Conservation (phyloP, 257 asterid genomes). For the Solanum rostratum region DNA sequence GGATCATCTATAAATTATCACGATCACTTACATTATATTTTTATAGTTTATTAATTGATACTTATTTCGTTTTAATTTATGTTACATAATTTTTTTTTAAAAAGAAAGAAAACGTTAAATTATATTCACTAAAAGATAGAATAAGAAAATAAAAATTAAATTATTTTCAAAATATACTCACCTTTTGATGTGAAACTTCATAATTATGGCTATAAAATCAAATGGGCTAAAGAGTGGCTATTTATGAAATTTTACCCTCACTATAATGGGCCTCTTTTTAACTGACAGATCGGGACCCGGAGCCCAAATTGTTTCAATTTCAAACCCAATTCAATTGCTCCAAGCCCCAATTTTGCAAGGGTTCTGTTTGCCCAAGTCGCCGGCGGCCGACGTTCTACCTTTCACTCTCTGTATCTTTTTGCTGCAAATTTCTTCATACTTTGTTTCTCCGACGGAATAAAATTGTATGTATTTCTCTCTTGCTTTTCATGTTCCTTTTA, state of each 20-base stretch:
- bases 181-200: background rate
- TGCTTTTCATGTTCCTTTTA: background rate
- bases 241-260: background rate
- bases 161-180: too few relatives aligned
- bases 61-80: too few relatives aligned
- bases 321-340: background rate
- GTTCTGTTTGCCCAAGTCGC: background rate
- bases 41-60: too few relatives aligned
- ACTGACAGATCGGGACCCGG: background rate
- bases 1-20: background rate
- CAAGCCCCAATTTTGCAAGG: background rate
- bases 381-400: background rate
- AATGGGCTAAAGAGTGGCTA: background rate
- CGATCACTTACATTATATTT: too few relatives aligned
- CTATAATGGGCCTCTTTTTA: background rate
- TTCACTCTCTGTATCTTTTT: background rate
- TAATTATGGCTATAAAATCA: background rate
- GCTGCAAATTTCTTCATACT: background rate
- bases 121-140: too few relatives aligned
- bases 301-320: background rate
- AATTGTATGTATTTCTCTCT: background rate
- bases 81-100: accelerated
- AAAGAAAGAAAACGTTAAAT: too few relatives aligned
- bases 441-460: background rate
- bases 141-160: too few relatives aligned